Evolutionary conservation across 2,329 filamentous ascomycete genomes (phyloP).

Genomic region (Penicillium sp.): DNA sequence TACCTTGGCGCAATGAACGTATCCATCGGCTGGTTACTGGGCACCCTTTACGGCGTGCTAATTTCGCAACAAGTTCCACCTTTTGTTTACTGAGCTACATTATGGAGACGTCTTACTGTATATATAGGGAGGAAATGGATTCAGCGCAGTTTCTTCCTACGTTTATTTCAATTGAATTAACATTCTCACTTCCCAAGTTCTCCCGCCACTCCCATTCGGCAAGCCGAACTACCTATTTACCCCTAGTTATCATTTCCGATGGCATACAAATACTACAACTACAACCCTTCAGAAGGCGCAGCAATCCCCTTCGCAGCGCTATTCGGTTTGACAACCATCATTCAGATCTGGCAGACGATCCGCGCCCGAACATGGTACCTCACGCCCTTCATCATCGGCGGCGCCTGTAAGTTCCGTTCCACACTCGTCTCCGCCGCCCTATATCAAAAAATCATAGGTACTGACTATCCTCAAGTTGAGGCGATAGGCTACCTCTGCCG

Average conservation of each 20-base stretch:
- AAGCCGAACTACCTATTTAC: background rate
- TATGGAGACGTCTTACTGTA: background rate
- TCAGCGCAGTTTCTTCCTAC: too few relatives aligned
- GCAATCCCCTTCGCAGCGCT: slow-evolving; percentile 30
- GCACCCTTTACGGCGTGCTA: background rate
- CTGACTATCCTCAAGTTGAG: slow-evolving; percentile 7
- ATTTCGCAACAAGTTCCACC: background rate
- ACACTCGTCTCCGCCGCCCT: background rate
- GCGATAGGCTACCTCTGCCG: slow-evolving; percentile 18
- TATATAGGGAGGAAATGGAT: background rate
- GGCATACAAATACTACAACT: slow-evolving; percentile 24
- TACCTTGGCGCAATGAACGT: background rate
- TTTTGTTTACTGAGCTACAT: background rate
- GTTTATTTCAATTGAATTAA: too few relatives aligned
- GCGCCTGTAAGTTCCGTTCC: slow-evolving; percentile 37
- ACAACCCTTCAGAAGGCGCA: slow-evolving; percentile 32
- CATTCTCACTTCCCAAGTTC: too few relatives aligned
- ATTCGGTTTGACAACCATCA: slow-evolving; percentile 24
- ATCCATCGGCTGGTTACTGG: background rate
- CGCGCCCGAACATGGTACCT: slow-evolving; percentile 33
- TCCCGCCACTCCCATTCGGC: background rate
- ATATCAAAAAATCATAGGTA: too few relatives aligned
- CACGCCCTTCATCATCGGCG: slow-evolving; percentile 38
- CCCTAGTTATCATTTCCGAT: slow-evolving; percentile 4
- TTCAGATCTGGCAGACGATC: slow-evolving; percentile 31